Percentiles rank a stretch among this genome's conserved stretches.
Conservation (phyloP, 2,329 filamentous ascomycete genomes). For the Fusarium miscanthi region DNA sequence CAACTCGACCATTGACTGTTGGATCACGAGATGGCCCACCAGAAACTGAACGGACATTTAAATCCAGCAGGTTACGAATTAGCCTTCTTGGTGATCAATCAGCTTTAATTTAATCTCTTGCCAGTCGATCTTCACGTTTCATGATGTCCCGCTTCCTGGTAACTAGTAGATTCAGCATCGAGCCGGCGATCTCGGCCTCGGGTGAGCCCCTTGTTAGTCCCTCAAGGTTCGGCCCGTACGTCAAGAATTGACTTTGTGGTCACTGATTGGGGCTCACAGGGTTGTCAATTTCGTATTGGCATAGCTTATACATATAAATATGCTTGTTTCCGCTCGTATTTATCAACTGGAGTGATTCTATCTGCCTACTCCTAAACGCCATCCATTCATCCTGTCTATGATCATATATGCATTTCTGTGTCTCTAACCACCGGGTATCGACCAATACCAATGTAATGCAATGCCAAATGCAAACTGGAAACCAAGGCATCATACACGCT, state of each 20-base stretch:
- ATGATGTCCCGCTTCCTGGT: background rate
- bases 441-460: slow-evolving; percentile 6
- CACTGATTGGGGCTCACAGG: background rate
- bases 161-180: slow-evolving; percentile 5
- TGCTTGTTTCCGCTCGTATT: background rate
- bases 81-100: background rate
- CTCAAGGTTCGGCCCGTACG: slow-evolving; percentile 8
- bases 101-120: background rate
- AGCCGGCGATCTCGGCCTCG: background rate
- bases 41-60: background rate
- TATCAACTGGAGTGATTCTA: background rate
- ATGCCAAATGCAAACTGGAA: background rate
- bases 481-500: background rate
- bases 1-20: background rate
- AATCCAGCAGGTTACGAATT: background rate
- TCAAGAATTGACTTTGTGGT: background rate
- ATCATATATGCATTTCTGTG: slow-evolving; percentile 9
- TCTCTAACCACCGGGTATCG: slow-evolving; percentile 20
- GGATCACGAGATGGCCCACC: background rate
- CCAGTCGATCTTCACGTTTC: background rate
- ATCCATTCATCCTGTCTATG: background rate
- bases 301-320: background rate
- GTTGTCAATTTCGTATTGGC: background rate
- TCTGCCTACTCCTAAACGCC: slow-evolving; percentile 23
- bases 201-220: background rate